Percentiles rank a stretch among this genome's conserved stretches.
Evolutionary conservation across 768 basidiomycete species (phyloP).

Genomic region (Phylloporus sp.): DNA sequence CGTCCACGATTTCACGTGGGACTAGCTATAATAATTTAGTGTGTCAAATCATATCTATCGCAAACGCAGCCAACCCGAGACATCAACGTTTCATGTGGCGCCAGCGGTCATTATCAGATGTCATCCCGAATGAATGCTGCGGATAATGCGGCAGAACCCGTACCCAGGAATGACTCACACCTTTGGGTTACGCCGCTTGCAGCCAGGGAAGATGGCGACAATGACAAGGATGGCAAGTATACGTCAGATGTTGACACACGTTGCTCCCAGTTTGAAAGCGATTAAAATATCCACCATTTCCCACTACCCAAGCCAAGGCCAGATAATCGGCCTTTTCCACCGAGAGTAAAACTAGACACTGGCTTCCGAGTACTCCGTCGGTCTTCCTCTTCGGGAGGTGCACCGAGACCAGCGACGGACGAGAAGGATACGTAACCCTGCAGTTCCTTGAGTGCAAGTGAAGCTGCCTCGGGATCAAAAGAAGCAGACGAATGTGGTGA

Average conservation of each 20-base stretch:
- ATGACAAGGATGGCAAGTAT: constrained; percentile 1
- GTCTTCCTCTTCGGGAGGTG: constrained; percentile 48
- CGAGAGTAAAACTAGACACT: constrained; percentile 11
- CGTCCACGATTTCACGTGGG: constrained; percentile 5
- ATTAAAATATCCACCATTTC: constrained; percentile 33
- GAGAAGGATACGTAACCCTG: constrained; percentile 69
- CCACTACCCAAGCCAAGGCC: constrained; percentile 28
- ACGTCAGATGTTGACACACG: constrained; percentile 1
- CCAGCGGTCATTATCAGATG: constrained; percentile 3
- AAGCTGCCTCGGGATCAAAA: constrained; percentile 63
- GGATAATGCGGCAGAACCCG: constrained; percentile 1
- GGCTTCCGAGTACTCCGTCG: constrained; percentile 25
- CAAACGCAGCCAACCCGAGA: constrained; percentile 11
- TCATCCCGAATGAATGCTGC: constrained; percentile 5
- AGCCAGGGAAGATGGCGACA: constrained; percentile 2
- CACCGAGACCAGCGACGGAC: constrained; percentile 62
- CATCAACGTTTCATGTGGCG: constrained; percentile 7
- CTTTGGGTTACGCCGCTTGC: constrained; percentile 5
- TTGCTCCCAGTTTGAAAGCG: not conserved
- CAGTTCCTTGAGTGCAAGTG: constrained; percentile 50
- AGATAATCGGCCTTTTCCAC: constrained; percentile 17
- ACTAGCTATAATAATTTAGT: constrained; percentile 15
- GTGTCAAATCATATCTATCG: constrained; percentile 22
- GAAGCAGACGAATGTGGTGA: constrained; percentile 26
- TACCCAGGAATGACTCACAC: constrained; percentile 23